phyloP scores from a whole-genome alignment of 306 rosid genomes.

The Casuarina glauca region DNA sequence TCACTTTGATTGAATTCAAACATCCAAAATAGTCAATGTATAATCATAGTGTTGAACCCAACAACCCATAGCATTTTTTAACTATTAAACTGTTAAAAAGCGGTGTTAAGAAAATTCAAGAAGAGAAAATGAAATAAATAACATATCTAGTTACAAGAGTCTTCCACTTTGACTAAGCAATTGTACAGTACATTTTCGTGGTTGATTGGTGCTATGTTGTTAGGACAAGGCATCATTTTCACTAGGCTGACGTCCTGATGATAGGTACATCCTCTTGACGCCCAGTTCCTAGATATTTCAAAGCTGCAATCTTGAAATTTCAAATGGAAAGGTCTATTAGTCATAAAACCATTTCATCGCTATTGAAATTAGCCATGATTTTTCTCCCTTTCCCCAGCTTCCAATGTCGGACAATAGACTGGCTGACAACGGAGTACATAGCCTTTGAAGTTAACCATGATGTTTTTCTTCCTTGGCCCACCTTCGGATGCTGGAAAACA shows the following conservation, averaged over 20 bases:
- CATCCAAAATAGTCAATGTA: too few relatives aligned
- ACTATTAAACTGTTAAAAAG: not conserved
- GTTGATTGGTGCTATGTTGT: not conserved
- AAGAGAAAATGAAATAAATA: too few relatives aligned
- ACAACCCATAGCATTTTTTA: not conserved
- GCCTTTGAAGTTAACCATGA: too few relatives aligned
- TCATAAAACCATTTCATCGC: not conserved
- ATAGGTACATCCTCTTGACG: too few relatives aligned
- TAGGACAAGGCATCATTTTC: not conserved
- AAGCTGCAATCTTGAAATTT: not conserved
- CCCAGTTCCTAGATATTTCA: too few relatives aligned
- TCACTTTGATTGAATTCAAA: not conserved
- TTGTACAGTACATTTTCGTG: not conserved
- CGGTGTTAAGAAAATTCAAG: too few relatives aligned
- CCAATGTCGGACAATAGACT: not conserved
- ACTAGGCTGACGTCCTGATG: not conserved
- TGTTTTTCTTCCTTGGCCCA: too few relatives aligned
- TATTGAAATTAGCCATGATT: not conserved
- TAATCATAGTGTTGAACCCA: not conserved
- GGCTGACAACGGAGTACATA: too few relatives aligned
- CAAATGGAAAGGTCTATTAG: not conserved
- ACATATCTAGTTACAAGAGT: too few relatives aligned
- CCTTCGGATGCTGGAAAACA: too few relatives aligned
- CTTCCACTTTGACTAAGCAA: not conserved
- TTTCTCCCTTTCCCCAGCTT: not conserved